These are phyloP conservation scores for Leptodontidium sp. DNA, from an alignment of 2,329 filamentous ascomycete genomes.

Conservation along the genomic window DNA sequence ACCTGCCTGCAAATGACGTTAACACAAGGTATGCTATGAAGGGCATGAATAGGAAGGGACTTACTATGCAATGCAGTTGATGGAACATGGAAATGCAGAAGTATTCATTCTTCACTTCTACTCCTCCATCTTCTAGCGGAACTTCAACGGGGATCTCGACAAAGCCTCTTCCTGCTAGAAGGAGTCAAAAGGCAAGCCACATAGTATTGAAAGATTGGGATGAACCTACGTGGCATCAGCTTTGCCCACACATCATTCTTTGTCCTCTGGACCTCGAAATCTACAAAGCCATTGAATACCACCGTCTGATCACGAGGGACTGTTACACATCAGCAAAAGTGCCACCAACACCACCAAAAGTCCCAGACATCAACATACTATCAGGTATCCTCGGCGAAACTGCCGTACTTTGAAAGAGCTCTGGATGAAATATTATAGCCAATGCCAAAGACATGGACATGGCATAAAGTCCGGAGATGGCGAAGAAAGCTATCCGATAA, in stretches of 20 bases:
- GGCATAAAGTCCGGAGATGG: constrained; percentile 4
- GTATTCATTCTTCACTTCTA: constrained; percentile 7
- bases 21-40: neutral
- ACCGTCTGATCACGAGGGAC: constrained; percentile 19
- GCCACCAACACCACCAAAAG: neutral
- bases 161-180: constrained; percentile 29
- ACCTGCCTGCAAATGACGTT: constrained; percentile 15
- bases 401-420: neutral
- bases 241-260: constrained; percentile 18
- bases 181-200: neutral
- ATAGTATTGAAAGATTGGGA: neutral
- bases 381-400: neutral
- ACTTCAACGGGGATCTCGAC: constrained; percentile 21
- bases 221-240: constrained; percentile 11
- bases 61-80: constrained; percentile 30
- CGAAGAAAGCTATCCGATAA: constrained; percentile 20
- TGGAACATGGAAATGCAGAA: constrained; percentile 33
- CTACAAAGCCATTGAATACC: constrained; percentile 4
- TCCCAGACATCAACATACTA: neutral
- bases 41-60: neutral
- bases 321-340: neutral
- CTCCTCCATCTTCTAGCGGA: constrained; percentile 14
- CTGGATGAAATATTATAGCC: constrained; percentile 3
- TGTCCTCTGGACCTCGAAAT: constrained; percentile 16
- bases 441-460: constrained; percentile 8